Percentiles rank a stretch among this genome's conserved stretches.
These are phyloP conservation scores for Saitozyma podzolica DNA, from an alignment of 768 basidiomycete species.

Conservation along the genomic window DNA sequence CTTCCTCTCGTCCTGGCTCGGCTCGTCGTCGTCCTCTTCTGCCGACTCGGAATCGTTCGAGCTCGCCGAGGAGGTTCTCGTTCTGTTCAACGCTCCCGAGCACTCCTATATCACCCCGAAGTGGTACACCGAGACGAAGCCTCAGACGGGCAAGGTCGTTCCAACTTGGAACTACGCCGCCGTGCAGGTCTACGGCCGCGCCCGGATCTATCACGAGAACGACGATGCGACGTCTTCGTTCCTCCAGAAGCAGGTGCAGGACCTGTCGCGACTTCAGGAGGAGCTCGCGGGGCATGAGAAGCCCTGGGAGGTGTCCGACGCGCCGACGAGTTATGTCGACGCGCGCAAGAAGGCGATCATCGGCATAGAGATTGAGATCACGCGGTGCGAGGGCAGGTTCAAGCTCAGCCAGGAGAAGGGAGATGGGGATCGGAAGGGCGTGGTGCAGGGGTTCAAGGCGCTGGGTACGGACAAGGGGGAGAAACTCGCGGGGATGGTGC, in stretches of 20 bases:
- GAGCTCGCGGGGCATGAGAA: slow-evolving; percentile 11
- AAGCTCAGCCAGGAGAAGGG: slow-evolving; percentile 47
- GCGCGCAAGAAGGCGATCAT: slow-evolving; percentile 47
- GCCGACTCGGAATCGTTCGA: not conserved
- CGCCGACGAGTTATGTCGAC: slow-evolving; percentile 46
- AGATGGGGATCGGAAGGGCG: slow-evolving; percentile 47
- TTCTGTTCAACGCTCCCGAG: slow-evolving; percentile 47
- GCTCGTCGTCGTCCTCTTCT: not conserved
- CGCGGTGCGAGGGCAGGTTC: slow-evolving; percentile 47
- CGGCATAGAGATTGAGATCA: slow-evolving; percentile 48
- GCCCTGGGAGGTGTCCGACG: slow-evolving; percentile 45
- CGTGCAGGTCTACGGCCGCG: slow-evolving; percentile 50
- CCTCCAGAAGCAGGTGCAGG: slow-evolving; percentile 43
- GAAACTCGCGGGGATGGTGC: slow-evolving; percentile 29
- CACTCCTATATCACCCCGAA: slow-evolving; percentile 49
- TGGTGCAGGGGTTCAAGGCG: slow-evolving; percentile 42
- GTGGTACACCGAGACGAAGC: slow-evolving; percentile 50
- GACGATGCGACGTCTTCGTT: slow-evolving; percentile 18
- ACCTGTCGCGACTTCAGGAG: slow-evolving; percentile 28
- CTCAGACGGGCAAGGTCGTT: slow-evolving; percentile 48
- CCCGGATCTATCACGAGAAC: slow-evolving; percentile 26
- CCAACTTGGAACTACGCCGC: slow-evolving; percentile 52
- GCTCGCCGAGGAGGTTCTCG: slow-evolving; percentile 42
- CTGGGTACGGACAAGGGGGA: slow-evolving; percentile 34
- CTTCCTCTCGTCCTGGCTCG: not conserved